A percentile compares a stretch with the other conserved stretches of the same genome.
Conservation (phyloP, 2,329 filamentous ascomycete species). For the Xylaria sp. region DNA sequence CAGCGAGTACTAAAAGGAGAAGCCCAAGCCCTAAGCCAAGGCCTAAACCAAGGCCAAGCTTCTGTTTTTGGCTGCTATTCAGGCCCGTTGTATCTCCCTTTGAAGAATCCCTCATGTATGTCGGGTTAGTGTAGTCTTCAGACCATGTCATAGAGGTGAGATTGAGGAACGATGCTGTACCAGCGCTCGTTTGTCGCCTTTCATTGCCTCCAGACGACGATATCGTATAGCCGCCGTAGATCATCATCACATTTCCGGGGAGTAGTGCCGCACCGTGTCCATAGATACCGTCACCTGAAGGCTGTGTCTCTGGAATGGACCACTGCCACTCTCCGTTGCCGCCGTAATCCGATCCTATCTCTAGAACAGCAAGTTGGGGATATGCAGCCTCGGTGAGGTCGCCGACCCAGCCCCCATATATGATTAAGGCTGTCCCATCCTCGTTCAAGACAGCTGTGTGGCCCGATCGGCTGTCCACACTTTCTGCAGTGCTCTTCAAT, state of each 20-base stretch:
- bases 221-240: constrained; percentile 71
- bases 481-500: constrained; percentile 54
- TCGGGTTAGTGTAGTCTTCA: constrained; percentile 61
- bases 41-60: constrained; percentile 71
- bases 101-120: constrained; percentile 30
- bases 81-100: constrained; percentile 24
- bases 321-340: constrained; percentile 78
- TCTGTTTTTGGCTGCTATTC: constrained; percentile 50
- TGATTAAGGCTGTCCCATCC: constrained; percentile 79
- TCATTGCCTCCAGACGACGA: constrained; percentile 47
- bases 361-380: constrained; percentile 82
- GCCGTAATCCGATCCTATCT: constrained; percentile 79
- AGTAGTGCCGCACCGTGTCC: constrained; percentile 72
- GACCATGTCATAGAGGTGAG: constrained; percentile 67
- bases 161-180: constrained; percentile 63
- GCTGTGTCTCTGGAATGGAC: constrained; percentile 68
- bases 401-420: constrained; percentile 94
- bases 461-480: constrained; percentile 84
- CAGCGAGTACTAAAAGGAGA: constrained; percentile 59
- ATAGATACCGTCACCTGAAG: constrained; percentile 61
- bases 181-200: constrained; percentile 51
- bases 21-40: constrained; percentile 74
- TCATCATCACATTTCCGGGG: constrained; percentile 75
- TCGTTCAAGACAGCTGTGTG: constrained; percentile 85
- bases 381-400: constrained; percentile 78